phyloP scores from a whole-genome alignment of 208 protist genomes.

The Lotmaria passim region DNA sequence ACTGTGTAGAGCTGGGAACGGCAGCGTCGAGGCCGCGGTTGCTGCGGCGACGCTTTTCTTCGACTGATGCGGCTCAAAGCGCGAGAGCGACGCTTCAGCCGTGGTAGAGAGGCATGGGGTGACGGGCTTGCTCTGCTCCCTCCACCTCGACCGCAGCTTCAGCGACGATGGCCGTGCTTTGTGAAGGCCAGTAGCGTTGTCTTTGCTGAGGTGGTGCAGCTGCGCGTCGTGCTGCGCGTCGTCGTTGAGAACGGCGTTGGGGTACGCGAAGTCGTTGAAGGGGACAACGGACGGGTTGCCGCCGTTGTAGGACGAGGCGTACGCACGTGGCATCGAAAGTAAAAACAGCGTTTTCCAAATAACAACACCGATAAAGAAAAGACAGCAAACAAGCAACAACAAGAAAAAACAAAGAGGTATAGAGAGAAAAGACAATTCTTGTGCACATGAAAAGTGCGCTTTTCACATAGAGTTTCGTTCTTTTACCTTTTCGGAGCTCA shows the following conservation, averaged over 20 bases:
- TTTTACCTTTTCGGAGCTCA: no score
- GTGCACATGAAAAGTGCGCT: no score
- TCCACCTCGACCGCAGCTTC: background rate
- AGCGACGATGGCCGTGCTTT: background rate
- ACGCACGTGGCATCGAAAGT: constrained; percentile 1
- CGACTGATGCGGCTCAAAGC: background rate
- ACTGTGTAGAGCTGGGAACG: no score
- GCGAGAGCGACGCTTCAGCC: background rate
- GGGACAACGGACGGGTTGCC: background rate
- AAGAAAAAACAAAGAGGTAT: background rate
- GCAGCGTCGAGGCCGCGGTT: background rate
- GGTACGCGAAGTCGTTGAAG: constrained; percentile 14
- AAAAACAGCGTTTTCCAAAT: no score
- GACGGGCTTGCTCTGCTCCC: no score
- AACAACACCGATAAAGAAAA: background rate
- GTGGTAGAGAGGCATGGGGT: background rate
- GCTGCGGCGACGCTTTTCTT: background rate
- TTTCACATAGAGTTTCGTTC: no score
- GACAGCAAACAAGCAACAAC: background rate
- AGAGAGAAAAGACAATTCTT: no score
- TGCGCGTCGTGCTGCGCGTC: background rate
- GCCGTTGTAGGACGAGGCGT: background rate
- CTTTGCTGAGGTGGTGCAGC: background rate
- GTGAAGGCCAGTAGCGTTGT: background rate
- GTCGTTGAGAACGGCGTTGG: constrained; percentile 7